Percentiles rank a stretch among this genome's conserved stretches.
These are phyloP conservation scores for Wickerhamiella azyma DNA, from an alignment of 805 yeast species.

Conservation along the genomic window DNA sequence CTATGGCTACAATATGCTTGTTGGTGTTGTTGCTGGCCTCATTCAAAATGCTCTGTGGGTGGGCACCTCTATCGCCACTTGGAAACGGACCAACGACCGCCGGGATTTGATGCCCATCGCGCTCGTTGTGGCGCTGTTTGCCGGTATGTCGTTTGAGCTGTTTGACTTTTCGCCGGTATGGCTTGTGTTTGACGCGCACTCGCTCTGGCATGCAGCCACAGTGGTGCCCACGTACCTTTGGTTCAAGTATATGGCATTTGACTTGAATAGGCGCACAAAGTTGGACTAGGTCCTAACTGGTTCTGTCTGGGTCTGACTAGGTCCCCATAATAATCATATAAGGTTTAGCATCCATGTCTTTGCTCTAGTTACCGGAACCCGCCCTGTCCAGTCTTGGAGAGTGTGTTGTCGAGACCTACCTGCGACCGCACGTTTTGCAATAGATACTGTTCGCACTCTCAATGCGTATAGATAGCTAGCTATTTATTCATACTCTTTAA, in stretches of 20 bases:
- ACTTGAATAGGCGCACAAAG: slow-evolving; percentile 15
- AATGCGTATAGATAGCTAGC: no score
- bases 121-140: slow-evolving; percentile 38
- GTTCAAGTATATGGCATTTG: slow-evolving; percentile 39
- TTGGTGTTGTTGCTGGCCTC: slow-evolving; percentile 67
- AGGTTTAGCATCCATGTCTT: no score
- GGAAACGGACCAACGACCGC: slow-evolving; percentile 8
- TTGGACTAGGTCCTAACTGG: no score
- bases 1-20: slow-evolving; percentile 87
- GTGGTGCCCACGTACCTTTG: slow-evolving; percentile 65
- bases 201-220: slow-evolving; percentile 86
- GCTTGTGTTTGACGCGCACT: slow-evolving; percentile 75
- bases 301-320: no score
- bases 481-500: slow-evolving; percentile 11
- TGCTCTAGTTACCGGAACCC: no score
- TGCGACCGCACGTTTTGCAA: no score
- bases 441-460: no score
- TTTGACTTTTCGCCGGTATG: slow-evolving; percentile 72
- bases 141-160: slow-evolving; percentile 80
- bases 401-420: no score
- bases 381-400: no score
- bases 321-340: no score
- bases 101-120: slow-evolving; percentile 41
- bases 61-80: slow-evolving; percentile 21
- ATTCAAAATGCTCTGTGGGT: slow-evolving; percentile 52